A percentile compares a stretch with the other conserved stretches of the same genome.
Evolutionary conservation across 106 monocot species (phyloP).

Genomic region (Dendrobium officinale): DNA sequence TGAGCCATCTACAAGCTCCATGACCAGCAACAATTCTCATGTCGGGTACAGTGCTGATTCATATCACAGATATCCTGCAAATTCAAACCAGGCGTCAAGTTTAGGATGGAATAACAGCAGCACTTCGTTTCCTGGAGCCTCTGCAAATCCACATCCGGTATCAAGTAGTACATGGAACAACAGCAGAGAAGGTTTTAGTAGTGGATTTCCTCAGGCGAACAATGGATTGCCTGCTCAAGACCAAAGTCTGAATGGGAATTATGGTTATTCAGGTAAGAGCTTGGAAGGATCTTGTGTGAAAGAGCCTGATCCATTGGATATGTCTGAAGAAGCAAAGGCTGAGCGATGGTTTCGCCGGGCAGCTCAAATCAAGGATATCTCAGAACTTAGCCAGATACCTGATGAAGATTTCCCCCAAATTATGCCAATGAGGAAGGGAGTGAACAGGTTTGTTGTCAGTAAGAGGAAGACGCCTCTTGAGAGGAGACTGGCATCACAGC

Average conservation of each 20-base stretch:
- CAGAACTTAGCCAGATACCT: conserved; percentile 69
- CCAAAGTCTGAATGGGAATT: neutral
- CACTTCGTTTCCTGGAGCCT: neutral
- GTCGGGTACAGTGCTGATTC: neutral
- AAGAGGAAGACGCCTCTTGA: conserved; percentile 94
- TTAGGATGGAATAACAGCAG: neutral
- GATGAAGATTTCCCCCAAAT: conserved; percentile 95
- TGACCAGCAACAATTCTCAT: neutral
- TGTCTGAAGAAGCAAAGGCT: conserved; percentile 97
- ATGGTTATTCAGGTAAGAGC: conserved; percentile 42
- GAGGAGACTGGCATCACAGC: conserved; percentile 69
- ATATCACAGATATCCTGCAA: neutral
- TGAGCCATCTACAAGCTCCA: neutral
- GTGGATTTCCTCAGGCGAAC: neutral
- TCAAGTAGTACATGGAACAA: neutral
- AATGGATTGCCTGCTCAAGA: neutral
- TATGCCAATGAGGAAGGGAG: conserved; percentile 96
- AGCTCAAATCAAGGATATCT: conserved; percentile 83
- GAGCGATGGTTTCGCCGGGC: conserved; percentile 88
- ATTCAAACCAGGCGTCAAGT: neutral
- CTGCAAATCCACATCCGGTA: neutral
- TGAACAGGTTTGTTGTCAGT: conserved; percentile 87
- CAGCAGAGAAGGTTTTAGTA: neutral
- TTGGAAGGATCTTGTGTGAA: conserved; percentile 77
- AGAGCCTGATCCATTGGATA: conserved; percentile 80